Evolutionary conservation across 768 basidiomycete genomes (phyloP), one percentile per base, ranked within the genome.

Genomic region (Tulasnella sp.): DNA sequence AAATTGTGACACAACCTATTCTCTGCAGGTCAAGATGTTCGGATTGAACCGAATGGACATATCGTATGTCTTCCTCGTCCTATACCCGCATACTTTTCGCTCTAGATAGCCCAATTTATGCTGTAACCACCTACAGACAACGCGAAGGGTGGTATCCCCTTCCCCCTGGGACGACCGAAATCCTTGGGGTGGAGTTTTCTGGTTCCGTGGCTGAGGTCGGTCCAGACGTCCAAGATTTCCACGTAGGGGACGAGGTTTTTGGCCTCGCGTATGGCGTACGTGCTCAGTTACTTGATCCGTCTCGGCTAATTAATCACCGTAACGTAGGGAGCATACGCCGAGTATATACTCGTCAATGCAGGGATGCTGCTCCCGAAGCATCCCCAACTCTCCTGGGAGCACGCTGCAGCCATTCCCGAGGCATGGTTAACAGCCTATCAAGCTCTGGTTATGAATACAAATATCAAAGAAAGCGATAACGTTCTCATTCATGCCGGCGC

Each of bases 31-130:
- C 82, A 90, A 89, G 83, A 91, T 91, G 0, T 96, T 96, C 83
- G 93, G 94, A n/a, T 84, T 96, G 79, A 96, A 96, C 84, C 88
- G 95, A 40, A 91, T 94, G 94, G 95, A 96, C 82, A 87, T 94
- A 75, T 74, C 80, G 7, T 95, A 26, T 40, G 51, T 67, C 32
- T 40, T 16, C 48, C 23, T 48, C 55, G 0, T 44, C 44, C 44
- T 44, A 18, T 15, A 44, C 44, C 11, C 44, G 16, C 44, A 44
- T 44, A 44, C 13, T 44, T 44, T 20, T 10, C 35, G 20, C 70
- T 42, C 13, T 20, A 16, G 16, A 26, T 71, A 37, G 7, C 18
- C 0, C 20, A 35, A 5, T 7, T 57, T 15, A 71, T 7, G 35
- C 16, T 71, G 35, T 4, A 20, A 37, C 3, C 46, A 39, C 23